phyloP scores from a whole-genome alignment of 73 alveolate species.

The Symbiodinium natans region DNA sequence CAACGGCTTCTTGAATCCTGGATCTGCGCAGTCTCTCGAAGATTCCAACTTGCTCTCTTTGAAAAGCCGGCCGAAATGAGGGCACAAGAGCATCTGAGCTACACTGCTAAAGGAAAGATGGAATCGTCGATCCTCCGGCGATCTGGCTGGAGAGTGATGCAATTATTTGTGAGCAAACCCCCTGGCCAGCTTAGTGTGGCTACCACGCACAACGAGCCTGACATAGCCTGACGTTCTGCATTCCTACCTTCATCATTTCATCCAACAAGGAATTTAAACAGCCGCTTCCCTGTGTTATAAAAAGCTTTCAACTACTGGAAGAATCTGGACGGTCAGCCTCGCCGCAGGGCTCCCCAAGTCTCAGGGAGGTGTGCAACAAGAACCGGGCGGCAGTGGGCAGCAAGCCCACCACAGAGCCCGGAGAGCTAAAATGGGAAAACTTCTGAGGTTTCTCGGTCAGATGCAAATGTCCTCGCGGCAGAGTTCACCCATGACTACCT shows the following conservation, averaged over 20 bases:
- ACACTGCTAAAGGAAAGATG: no score
- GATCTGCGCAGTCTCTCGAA: slow-evolving; percentile 2
- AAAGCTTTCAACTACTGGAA: no score
- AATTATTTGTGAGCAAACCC: background rate
- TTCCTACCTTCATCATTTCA: no score
- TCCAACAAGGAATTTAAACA: no score
- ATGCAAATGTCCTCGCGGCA: background rate
- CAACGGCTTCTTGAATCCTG: background rate
- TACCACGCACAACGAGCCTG: background rate
- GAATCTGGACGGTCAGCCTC: background rate
- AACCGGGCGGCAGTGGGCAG: background rate
- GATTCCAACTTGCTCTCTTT: background rate
- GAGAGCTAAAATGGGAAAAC: slow-evolving; percentile 1
- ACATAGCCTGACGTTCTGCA: background rate
- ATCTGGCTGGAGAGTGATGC: background rate
- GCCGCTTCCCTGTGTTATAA: no score
- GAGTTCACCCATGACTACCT: no score
- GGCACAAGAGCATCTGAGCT: no score
- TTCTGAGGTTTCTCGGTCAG: background rate
- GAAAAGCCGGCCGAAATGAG: no score
- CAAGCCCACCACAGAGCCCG: background rate
- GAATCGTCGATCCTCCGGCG: background rate
- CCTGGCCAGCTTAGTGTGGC: slow-evolving; percentile 1
- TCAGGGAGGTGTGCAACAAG: background rate
- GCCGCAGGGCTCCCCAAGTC: slow-evolving; percentile 7